Percentiles rank a stretch among this genome's conserved stretches.
These are phyloP conservation scores for Simplicillium sp. DNA, from an alignment of 2,329 filamentous ascomycete species.

Conservation along the genomic window DNA sequence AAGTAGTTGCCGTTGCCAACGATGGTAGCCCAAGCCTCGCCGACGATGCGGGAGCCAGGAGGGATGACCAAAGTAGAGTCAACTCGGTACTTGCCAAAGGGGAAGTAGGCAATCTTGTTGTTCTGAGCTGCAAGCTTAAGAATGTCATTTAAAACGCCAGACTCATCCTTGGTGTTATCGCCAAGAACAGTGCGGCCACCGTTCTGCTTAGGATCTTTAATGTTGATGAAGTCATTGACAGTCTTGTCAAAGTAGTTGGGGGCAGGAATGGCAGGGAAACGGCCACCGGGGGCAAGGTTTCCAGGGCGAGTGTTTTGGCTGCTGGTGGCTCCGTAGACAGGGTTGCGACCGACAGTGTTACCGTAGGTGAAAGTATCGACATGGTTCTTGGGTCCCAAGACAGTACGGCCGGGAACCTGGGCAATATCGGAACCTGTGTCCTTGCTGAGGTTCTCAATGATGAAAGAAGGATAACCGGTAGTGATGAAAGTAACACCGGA, in stretches of 20 bases:
- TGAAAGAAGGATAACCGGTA: constrained; percentile 25
- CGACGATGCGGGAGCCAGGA: constrained; percentile 38
- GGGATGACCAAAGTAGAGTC: constrained; percentile 16
- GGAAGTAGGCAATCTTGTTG: constrained; percentile 17
- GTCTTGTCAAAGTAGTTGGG: constrained; percentile 27
- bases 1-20: constrained; percentile 29
- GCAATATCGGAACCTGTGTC: constrained; percentile 26
- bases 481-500: constrained; percentile 29
- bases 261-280: constrained; percentile 23
- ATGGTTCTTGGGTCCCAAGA: constrained; percentile 18
- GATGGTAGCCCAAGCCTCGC: constrained; percentile 44
- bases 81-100: constrained; percentile 16
- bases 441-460: constrained; percentile 32
- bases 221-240: constrained; percentile 16
- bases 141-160: constrained; percentile 25
- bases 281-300: constrained; percentile 25
- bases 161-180: constrained; percentile 27
- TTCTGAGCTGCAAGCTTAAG: constrained; percentile 23
- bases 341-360: constrained; percentile 29
- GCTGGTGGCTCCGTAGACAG: constrained; percentile 25
- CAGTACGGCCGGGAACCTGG: constrained; percentile 18
- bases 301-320: constrained; percentile 21
- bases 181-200: constrained; percentile 20
- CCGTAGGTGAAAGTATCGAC: constrained; percentile 30
- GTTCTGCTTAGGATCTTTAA: constrained; percentile 26